phyloP scores from a whole-genome alignment of 108 stramenopile species.

The Pseudonitzschia delicatissima region DNA sequence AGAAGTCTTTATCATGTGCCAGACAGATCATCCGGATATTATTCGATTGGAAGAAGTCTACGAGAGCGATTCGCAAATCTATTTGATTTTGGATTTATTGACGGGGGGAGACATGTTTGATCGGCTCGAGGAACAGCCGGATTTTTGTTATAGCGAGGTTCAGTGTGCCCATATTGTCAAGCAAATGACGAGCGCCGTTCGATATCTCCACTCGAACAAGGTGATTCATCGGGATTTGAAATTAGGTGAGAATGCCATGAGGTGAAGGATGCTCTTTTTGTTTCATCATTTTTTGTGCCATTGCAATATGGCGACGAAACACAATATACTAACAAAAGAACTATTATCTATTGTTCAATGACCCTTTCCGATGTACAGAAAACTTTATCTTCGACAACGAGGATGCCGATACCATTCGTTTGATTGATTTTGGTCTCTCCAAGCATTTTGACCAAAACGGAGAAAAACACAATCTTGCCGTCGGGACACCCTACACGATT shows the following conservation, averaged over 20 bases:
- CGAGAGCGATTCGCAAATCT: slow-evolving; percentile 66
- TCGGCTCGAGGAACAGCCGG: slow-evolving; percentile 76
- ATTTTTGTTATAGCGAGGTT: slow-evolving; percentile 79
- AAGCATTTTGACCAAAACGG: slow-evolving; percentile 75
- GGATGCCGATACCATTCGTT: slow-evolving; percentile 5
- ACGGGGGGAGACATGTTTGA: slow-evolving; percentile 84
- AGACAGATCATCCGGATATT: slow-evolving; percentile 89
- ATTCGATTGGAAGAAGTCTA: slow-evolving; percentile 83
- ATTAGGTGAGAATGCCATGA: slow-evolving; percentile 46
- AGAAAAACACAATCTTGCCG: slow-evolving; percentile 63
- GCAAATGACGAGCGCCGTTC: slow-evolving; percentile 86
- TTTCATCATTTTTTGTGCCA: slow-evolving; percentile 17
- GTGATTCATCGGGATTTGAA: slow-evolving; percentile 95
- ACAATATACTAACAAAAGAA: neutral
- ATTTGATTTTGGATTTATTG: slow-evolving; percentile 75
- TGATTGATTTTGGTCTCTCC: slow-evolving; percentile 82
- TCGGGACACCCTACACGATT: slow-evolving; percentile 88
- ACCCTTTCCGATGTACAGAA: slow-evolving; percentile 1
- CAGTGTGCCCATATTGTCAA: slow-evolving; percentile 72
- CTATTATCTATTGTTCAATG: slow-evolving; percentile 19
- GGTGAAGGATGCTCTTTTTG: slow-evolving; percentile 55
- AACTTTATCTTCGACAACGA: slow-evolving; percentile 30
- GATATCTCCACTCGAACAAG: slow-evolving; percentile 90
- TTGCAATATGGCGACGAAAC: too few species aligned
- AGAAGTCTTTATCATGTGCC: slow-evolving; percentile 87